Base-by-base conservation (phyloP, 495 filamentous ascomycete species). In the Aspergillus funiculosus region DNA sequence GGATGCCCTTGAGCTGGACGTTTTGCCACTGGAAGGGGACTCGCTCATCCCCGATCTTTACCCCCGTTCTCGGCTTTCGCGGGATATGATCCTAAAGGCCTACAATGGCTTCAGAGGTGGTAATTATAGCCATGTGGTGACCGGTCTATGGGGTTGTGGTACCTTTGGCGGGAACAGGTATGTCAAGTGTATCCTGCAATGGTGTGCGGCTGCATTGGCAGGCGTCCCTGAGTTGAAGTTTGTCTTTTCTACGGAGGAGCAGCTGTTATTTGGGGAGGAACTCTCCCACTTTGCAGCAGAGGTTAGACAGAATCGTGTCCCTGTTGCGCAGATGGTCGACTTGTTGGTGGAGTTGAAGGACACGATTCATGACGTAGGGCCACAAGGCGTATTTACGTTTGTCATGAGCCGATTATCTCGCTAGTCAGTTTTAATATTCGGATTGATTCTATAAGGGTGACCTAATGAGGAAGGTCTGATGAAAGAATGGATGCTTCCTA, bases 131-230 rank as follows among this genome's bases (percentile, higher is more conserved):
- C 26, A 42, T 15, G 9, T 42, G 20, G 26, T 39, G 3, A 39
- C 36, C 4, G 39, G 39, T 11, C 39, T 42, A 13, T 39, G 15
- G 39, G 39, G 39, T 30, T 42, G 39, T 26, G n/a, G 27, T 8
- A 42, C 39, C n/a, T 31, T 42, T 19, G 27, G 39, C 10, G 27
- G 27, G 9, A 42, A 42, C 21, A 20, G 15, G 39, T 42, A 2
- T 29, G 13, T 42, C 18, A 42, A 42, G 20, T 42, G 39, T 15
- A 42, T 42, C 15, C 13, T 42, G 26, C 39, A 42, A 27, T 42
- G 39, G 39, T 42, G 27, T 42, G 39, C 39, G 15, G 39, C 39
- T 2, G 39, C 22, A 2, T 9, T 27, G 1, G 13, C 15, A 5
- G n/a, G 7, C 3, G 25, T 42, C 2, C 38, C 38, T 10, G 14